Percentiles rank a stretch among this genome's conserved stretches.
phyloP scores from a whole-genome alignment of 2,329 filamentous ascomycete genomes.

The Phialophora expanda region DNA sequence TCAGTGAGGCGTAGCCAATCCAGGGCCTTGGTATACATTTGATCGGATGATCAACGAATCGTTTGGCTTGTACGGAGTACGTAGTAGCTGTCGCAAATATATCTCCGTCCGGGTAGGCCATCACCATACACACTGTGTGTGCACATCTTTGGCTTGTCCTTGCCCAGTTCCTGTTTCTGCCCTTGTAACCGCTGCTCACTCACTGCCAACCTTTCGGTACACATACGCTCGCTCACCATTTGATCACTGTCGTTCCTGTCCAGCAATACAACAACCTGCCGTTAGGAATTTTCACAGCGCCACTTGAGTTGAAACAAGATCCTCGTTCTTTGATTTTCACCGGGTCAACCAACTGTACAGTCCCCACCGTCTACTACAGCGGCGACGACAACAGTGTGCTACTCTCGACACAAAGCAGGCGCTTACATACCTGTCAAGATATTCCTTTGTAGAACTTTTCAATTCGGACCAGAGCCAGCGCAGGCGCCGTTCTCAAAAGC shows the following conservation, averaged over 20 bases:
- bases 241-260: not conserved
- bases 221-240: conserved; percentile 8
- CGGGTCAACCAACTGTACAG: not conserved
- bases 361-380: not conserved
- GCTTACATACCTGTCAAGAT: not conserved
- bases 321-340: not conserved
- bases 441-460: not conserved
- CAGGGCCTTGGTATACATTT: conserved; percentile 9
- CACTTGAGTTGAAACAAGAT: not conserved
- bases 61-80: not conserved
- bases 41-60: conserved; percentile 17
- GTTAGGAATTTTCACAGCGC: not conserved
- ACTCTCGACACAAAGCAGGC: not conserved
- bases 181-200: conserved; percentile 5
- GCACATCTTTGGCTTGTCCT: conserved; percentile 5
- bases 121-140: not conserved
- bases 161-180: not conserved
- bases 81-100: not conserved
- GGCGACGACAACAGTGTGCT: not conserved
- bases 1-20: conserved; percentile 13
- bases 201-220: conserved; percentile 8
- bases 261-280: not conserved
- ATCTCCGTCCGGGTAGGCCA: conserved; percentile 2
- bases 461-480: conserved; percentile 19
- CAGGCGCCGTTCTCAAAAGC: conserved; percentile 27